phyloP scores from a whole-genome alignment of 2,329 filamentous ascomycete genomes.

The Paracoccidioides brasiliensis region DNA sequence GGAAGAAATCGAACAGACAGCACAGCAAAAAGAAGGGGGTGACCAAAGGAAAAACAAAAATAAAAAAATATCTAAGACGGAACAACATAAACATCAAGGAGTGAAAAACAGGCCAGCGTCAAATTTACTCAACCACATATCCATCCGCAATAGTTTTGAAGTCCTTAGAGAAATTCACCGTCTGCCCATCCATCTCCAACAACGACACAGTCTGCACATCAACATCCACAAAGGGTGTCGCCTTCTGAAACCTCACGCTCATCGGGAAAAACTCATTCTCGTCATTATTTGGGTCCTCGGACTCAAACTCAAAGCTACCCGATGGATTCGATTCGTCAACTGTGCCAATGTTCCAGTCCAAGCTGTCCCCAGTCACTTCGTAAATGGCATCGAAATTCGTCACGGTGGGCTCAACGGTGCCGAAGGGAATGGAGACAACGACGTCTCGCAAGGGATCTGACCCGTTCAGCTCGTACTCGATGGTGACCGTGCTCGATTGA shows the following conservation, averaged over 20 bases:
- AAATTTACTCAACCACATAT: constrained; percentile 31
- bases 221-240: constrained; percentile 75
- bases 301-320: constrained; percentile 92
- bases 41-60: not conserved
- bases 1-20: not conserved
- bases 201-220: constrained; percentile 50
- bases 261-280: constrained; percentile 98
- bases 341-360: constrained; percentile 87
- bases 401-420: constrained; percentile 70
- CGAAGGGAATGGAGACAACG: constrained; percentile 74
- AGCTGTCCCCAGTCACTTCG: constrained; percentile 78
- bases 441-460: constrained; percentile 70
- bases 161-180: constrained; percentile 33
- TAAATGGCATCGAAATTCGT: constrained; percentile 91
- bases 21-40: not conserved
- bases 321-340: constrained; percentile 70
- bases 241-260: constrained; percentile 78
- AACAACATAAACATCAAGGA: no score
- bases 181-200: constrained; percentile 33
- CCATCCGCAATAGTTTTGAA: constrained; percentile 33
- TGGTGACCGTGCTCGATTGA: constrained; percentile 73
- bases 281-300: constrained; percentile 65
- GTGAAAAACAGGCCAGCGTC: not conserved
- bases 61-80: not conserved
- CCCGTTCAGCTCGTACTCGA: constrained; percentile 89